A percentile compares a stretch with the other conserved stretches of the same genome.
Evolutionary conservation across 441 rosid species (phyloP).

Genomic region (Macaranga tanarius): DNA sequence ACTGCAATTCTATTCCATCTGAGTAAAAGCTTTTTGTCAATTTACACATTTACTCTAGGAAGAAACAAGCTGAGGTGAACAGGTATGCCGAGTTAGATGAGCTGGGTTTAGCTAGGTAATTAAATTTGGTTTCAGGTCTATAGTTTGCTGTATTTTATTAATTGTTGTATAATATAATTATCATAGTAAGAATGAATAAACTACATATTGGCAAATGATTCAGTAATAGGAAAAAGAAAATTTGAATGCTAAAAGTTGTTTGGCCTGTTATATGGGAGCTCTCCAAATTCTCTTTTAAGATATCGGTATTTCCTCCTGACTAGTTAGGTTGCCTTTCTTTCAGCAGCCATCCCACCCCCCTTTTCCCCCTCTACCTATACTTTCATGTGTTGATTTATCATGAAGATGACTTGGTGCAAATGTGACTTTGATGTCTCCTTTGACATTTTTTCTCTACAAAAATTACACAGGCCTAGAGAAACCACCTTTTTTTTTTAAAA

Average conservation of each 20-base stretch:
- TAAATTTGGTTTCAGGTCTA: neutral
- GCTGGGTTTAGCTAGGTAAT: neutral
- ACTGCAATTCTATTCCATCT: constrained; percentile 6
- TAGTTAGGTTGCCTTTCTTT: neutral
- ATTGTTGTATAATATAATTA: neutral
- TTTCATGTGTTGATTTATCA: neutral
- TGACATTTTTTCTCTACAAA: neutral
- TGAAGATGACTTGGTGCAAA: neutral
- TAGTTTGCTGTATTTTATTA: neutral
- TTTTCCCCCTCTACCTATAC: no score
- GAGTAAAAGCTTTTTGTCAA: neutral
- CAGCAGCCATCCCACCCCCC: neutral
- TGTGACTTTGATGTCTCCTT: neutral
- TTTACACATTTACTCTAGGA: neutral
- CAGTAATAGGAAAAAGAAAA: neutral
- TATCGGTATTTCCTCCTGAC: no score
- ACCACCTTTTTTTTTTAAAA: neutral
- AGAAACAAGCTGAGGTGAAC: neutral
- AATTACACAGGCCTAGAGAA: neutral
- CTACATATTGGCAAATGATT: neutral
- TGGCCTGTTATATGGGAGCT: neutral
- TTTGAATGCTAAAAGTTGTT: neutral
- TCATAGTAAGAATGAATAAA: neutral
- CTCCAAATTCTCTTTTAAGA: neutral
- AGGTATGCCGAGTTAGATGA: neutral